Conservation (phyloP, 345 rosid genomes). For the Dipteronia dyeriana region DNA sequence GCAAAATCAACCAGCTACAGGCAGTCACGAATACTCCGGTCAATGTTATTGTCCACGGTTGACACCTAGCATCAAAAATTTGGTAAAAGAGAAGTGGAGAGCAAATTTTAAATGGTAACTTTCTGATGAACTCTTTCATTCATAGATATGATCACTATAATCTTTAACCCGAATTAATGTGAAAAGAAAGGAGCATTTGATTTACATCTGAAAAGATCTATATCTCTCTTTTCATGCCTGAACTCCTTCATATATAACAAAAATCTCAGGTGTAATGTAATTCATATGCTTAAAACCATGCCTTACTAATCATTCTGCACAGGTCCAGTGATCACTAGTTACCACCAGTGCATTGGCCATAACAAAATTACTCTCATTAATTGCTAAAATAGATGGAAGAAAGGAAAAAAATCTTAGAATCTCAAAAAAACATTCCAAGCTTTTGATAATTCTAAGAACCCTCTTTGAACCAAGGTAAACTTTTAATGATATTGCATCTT, state of each 20-base stretch:
- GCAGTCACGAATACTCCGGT: constrained; percentile 60
- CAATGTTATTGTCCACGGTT: constrained; percentile 87
- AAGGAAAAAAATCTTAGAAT: background rate
- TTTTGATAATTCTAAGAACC: background rate
- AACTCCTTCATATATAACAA: background rate
- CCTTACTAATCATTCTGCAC: background rate
- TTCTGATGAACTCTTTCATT: background rate
- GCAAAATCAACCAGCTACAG: constrained; percentile 71
- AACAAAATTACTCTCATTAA: background rate
- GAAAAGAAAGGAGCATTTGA: background rate
- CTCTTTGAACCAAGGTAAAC: background rate
- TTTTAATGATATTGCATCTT: background rate
- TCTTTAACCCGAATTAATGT: background rate
- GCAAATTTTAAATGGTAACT: background rate
- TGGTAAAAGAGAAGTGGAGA: background rate
- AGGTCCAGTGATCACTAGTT: background rate
- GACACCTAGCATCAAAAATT: constrained; percentile 61
- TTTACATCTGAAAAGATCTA: background rate
- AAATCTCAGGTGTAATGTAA: background rate
- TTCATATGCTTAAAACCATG: background rate
- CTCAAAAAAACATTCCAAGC: background rate
- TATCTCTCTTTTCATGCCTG: background rate
- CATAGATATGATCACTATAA: background rate
- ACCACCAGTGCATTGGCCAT: background rate
- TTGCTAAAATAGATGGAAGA: background rate